Percentiles rank a stretch among this genome's conserved stretches.
These are phyloP conservation scores for Camellia lanceoleosa DNA, from an alignment of 148 eudicot genomes.

Conservation along the genomic window DNA sequence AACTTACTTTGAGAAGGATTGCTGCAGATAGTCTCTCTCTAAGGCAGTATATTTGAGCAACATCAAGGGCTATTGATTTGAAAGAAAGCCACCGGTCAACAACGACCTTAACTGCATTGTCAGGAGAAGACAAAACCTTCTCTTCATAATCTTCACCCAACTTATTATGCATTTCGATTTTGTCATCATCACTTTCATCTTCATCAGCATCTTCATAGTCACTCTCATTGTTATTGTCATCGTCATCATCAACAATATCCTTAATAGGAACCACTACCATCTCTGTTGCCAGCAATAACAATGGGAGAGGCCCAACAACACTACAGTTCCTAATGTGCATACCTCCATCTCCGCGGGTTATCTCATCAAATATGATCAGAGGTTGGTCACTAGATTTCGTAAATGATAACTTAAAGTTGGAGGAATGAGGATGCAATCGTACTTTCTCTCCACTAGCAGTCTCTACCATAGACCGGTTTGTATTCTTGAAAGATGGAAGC, in stretches of 20 bases:
- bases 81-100: constrained; percentile 86
- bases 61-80: constrained; percentile 74
- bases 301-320: constrained; percentile 62
- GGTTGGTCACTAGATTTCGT: constrained; percentile 28
- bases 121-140: constrained; percentile 71
- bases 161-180: constrained; percentile 22
- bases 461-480: constrained; percentile 46
- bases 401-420: constrained; percentile 29
- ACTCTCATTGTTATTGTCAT: constrained; percentile 23
- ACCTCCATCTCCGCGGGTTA: constrained; percentile 79
- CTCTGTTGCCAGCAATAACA: constrained; percentile 67
- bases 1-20: constrained; percentile 64
- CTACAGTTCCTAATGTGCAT: constrained; percentile 57
- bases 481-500: constrained; percentile 28
- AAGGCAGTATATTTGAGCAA: constrained; percentile 91
- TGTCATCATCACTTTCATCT: constrained; percentile 40
- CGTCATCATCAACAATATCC: constrained; percentile 33
- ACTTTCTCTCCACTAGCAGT: constrained; percentile 64
- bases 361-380: constrained; percentile 69
- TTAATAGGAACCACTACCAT: constrained; percentile 69
- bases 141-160: constrained; percentile 30
- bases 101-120: constrained; percentile 58
- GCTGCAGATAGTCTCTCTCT: constrained; percentile 89
- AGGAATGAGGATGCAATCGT: constrained; percentile 50
- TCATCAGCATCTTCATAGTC: constrained; percentile 29